Base-by-base conservation (phyloP, 345 rosid species). In the Salix exigua region DNA sequence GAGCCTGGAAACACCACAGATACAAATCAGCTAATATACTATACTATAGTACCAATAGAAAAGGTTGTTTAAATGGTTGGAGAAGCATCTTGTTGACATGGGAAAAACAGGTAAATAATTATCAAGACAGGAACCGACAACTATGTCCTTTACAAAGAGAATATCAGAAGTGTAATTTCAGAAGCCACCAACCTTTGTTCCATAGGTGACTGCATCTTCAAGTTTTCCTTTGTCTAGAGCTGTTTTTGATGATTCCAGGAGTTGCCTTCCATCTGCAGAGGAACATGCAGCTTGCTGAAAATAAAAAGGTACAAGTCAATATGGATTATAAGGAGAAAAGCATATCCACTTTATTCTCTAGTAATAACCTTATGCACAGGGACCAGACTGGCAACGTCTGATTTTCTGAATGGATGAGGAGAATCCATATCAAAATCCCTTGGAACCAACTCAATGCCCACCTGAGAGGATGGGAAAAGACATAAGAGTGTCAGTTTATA, bases 181-280 rank as follows among this genome's bases (percentile, higher is more conserved):
- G 26, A 60, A 70, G 70, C 14, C 37, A 68, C 66, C 81, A 83
- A 96, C 99, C 94, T 92, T 93, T 76, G 98, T 89, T 82, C 99
- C 99, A 82, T 87, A 92, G 64, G 94, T 88, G 51, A 96, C 99
- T 70, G 99, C 98, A 86, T 96, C 99, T 89, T 93, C 99, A 77
- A 96, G 99, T 85, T 96, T 96, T 79, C 99, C 99, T 81, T 96
- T 96, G 82, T 96, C 99, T 74, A 93, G 85, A 76, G 99, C 99
- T 71, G 99, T 93, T 88, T 96, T 96, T 74, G 99, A 96, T 72
- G 97, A 96, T 85, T 96, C 99, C 72, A 96, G 86, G 77, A 96
- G 99, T 75, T 93, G 98, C 75, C 99, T 90, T 82, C 99, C 99
- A 86, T 96, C 98, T 26, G 99, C 99, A 84, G 99, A 92, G 76